These are phyloP conservation scores for Aspergillus sclerotialis DNA, from an alignment of 2,329 filamentous ascomycete genomes.

Conservation along the genomic window DNA sequence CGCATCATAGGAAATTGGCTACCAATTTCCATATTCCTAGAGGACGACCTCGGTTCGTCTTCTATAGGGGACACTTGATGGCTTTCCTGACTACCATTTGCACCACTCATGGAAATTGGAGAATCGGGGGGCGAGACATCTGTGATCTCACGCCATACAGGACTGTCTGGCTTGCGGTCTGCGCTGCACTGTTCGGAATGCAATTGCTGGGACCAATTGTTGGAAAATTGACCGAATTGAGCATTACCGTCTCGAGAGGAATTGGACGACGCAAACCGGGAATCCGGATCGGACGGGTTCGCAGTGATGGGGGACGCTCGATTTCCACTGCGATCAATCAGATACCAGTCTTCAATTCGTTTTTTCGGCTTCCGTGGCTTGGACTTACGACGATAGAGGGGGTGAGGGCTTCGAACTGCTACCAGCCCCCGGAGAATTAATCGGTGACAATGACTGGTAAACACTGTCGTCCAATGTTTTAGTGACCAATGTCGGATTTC, in stretches of 20 bases:
- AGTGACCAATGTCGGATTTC: constrained; percentile 39
- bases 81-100: constrained; percentile 20
- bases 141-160: constrained; percentile 8
- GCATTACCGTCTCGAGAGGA: background rate
- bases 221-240: background rate
- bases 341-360: background rate
- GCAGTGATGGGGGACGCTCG: background rate
- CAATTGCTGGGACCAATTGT: background rate
- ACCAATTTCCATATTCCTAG: constrained; percentile 10
- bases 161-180: background rate
- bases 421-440: constrained; percentile 18
- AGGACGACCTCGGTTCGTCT: constrained; percentile 11
- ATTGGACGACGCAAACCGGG: background rate
- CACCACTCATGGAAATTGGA: constrained; percentile 21
- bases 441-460: constrained; percentile 31
- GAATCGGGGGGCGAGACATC: constrained; percentile 43
- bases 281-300: background rate
- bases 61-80: constrained; percentile 36
- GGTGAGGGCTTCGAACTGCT: constrained; percentile 27
- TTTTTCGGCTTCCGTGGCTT: too few relatives aligned
- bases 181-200: background rate
- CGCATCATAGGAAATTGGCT: constrained; percentile 23
- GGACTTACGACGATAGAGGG: constrained; percentile 33
- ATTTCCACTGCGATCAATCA: background rate
- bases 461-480: constrained; percentile 40